Evolutionary conservation across 2,329 filamentous ascomycete genomes (phyloP).

Genomic region (Nemania diffusa): DNA sequence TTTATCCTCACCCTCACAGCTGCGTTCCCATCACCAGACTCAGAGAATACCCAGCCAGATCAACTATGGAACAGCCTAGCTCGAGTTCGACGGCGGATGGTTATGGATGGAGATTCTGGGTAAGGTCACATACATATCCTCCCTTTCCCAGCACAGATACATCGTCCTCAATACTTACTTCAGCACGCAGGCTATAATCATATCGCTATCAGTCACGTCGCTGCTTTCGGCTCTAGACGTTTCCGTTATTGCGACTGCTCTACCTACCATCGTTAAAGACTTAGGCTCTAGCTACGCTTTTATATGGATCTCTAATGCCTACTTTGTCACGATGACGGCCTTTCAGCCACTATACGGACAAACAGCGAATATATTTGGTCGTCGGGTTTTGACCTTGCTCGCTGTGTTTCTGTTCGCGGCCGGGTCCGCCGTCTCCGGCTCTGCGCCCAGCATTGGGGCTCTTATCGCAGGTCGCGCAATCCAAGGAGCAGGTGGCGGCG

Average conservation of each 20-base stretch:
- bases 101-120: not conserved
- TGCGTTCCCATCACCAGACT: no score
- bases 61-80: no score
- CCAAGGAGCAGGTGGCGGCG: slow-evolving; percentile 48
- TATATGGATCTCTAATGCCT: slow-evolving; percentile 12
- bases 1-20: no score
- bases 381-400: not conserved
- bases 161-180: no score
- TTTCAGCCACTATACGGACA: slow-evolving; percentile 20
- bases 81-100: no score
- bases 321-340: slow-evolving; percentile 16
- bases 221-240: not conserved
- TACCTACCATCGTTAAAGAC: not conserved
- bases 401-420: slow-evolving; percentile 51
- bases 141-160: not conserved
- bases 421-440: slow-evolving; percentile 53
- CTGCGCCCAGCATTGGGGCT: slow-evolving; percentile 50
- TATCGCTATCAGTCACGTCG: not conserved
- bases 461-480: slow-evolving; percentile 55
- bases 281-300: not conserved
- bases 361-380: slow-evolving; percentile 18
- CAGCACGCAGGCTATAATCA: not conserved
- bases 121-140: not conserved
- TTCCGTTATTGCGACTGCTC: not conserved
- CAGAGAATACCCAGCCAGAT: no score